Percentiles rank a stretch among this genome's conserved stretches.
Evolutionary conservation across 164 flowering plant genomes (phyloP).

Genomic region (Chimonanthus praecox): DNA sequence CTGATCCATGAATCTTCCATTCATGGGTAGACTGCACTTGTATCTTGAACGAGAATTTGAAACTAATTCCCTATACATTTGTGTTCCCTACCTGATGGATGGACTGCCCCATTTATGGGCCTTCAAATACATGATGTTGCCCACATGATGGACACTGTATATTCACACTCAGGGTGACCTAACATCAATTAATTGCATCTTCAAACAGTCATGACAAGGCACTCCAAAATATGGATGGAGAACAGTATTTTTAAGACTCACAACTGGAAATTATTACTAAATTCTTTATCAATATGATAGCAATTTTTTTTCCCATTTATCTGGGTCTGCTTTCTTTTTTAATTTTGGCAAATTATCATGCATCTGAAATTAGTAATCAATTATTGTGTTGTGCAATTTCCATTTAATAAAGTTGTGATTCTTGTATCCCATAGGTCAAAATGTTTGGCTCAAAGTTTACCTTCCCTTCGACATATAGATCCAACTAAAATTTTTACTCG

Average conservation of each 20-base stretch:
- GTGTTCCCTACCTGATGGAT: not conserved
- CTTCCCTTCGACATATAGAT: conserved; percentile 39
- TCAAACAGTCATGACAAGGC: not conserved
- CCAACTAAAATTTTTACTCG: conserved; percentile 48
- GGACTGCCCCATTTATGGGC: not conserved
- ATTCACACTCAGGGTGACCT: not conserved
- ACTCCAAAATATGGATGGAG: not conserved
- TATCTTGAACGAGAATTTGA: not conserved
- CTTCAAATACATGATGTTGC: not conserved
- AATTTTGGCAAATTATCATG: not conserved
- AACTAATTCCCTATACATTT: not conserved
- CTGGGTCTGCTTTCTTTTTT: not conserved
- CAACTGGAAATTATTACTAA: no score
- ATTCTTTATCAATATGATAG: no score
- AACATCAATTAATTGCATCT: not conserved
- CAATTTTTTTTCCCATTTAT: not conserved
- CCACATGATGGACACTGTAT: not conserved
- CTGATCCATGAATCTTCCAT: not conserved
- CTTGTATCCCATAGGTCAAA: conserved; percentile 45
- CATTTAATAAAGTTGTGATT: not conserved
- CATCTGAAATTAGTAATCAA: not conserved
- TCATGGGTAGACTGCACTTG: not conserved
- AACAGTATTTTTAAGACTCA: not conserved
- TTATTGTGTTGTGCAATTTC: not conserved
- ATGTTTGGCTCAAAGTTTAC: conserved; percentile 27